phyloP scores from a whole-genome alignment of 371 early-diverging fungal species.

The Circinella minor region DNA sequence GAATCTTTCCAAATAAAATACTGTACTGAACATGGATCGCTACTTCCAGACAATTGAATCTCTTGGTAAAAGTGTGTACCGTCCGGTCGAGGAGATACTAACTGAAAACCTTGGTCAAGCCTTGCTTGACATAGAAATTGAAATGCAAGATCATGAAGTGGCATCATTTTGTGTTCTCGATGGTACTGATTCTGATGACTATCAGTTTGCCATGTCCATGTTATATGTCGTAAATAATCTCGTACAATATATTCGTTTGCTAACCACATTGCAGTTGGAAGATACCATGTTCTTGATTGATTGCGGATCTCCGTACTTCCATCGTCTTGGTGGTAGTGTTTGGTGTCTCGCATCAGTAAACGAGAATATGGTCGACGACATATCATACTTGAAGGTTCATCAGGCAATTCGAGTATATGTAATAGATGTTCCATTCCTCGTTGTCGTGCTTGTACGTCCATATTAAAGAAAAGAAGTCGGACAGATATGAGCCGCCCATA shows the following conservation, averaged over 20 bases:
- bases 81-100: slow-evolving; percentile 62
- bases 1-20: slow-evolving; percentile 74
- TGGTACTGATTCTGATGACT: slow-evolving; percentile 56
- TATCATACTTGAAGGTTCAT: slow-evolving; percentile 35
- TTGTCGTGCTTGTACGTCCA: slow-evolving; percentile 38
- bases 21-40: slow-evolving; percentile 55
- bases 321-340: slow-evolving; percentile 32
- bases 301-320: not conserved
- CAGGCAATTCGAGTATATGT: slow-evolving; percentile 20
- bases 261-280: slow-evolving; percentile 44
- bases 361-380: slow-evolving; percentile 56
- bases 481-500: slow-evolving; percentile 44
- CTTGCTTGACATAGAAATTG: slow-evolving; percentile 74
- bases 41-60: slow-evolving; percentile 28
- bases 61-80: slow-evolving; percentile 76
- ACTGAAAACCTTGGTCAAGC: slow-evolving; percentile 60
- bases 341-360: slow-evolving; percentile 56
- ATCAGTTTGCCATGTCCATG: slow-evolving; percentile 72
- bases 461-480: slow-evolving; percentile 58
- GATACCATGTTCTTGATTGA: slow-evolving; percentile 41
- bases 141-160: slow-evolving; percentile 75
- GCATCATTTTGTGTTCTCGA: slow-evolving; percentile 59
- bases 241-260: slow-evolving; percentile 58
- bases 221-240: slow-evolving; percentile 64
- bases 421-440: slow-evolving; percentile 26